Evolutionary conservation across 2,329 filamentous ascomycete species (phyloP).

Genomic region (Fusarium buharicum): DNA sequence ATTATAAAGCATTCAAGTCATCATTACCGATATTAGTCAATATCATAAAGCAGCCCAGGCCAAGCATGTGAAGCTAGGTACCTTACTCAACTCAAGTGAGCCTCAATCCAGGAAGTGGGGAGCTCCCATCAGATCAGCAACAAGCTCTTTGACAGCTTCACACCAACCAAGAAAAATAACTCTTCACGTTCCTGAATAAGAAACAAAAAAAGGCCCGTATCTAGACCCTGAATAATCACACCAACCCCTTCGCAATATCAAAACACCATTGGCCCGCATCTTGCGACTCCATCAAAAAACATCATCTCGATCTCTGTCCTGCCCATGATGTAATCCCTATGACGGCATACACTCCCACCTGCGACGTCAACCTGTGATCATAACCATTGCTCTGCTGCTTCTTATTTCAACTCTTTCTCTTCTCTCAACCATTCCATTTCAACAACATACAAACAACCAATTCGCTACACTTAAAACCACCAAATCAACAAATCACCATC

Average conservation of each 20-base stretch:
- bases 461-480: neutral
- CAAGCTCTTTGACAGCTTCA: slow-evolving; percentile 15
- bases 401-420: slow-evolving; percentile 7
- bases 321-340: slow-evolving; percentile 45
- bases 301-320: slow-evolving; percentile 32
- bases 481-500: slow-evolving; percentile 48
- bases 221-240: neutral
- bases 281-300: slow-evolving; percentile 3
- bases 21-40: slow-evolving; percentile 6
- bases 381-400: slow-evolving; percentile 8
- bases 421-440: slow-evolving; percentile 4
- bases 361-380: slow-evolving; percentile 43
- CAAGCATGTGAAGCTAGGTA: too few species aligned
- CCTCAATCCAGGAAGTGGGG: slow-evolving; percentile 10
- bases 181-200: slow-evolving; percentile 9
- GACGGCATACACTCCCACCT: slow-evolving; percentile 41
- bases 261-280: neutral
- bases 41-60: neutral
- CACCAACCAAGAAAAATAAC: slow-evolving; percentile 2
- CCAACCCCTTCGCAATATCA: neutral
- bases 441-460: neutral
- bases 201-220: slow-evolving; percentile 8
- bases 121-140: neutral
- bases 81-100: neutral
- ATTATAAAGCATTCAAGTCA: neutral